Percentiles rank a stretch among this genome's conserved stretches.
Conservation (phyloP, 2,329 filamentous ascomycete genomes). For the Gaeumannomyces tritici region DNA sequence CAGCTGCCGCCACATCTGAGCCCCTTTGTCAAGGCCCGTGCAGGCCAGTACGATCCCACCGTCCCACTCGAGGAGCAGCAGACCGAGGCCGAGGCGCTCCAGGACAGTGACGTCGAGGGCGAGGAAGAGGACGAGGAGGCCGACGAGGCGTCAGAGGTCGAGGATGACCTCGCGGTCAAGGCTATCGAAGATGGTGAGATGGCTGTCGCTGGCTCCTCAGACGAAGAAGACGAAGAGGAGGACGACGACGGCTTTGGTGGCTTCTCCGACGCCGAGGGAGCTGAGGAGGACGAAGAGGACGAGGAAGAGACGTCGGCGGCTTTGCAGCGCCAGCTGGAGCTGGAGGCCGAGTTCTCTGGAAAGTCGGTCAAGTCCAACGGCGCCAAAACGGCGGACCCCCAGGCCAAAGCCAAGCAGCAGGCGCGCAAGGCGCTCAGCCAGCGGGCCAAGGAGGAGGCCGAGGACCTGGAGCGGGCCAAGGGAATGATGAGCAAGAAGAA, state of each 20-base stretch:
- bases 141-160: constrained; percentile 4
- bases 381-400: constrained; percentile 36
- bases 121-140: constrained; percentile 21
- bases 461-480: constrained; percentile 87
- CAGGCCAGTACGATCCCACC: constrained; percentile 87
- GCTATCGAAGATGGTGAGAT: constrained; percentile 34
- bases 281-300: constrained; percentile 32
- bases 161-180: constrained; percentile 20
- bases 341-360: constrained; percentile 85
- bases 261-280: constrained; percentile 38
- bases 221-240: constrained; percentile 36
- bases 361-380: constrained; percentile 34
- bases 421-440: constrained; percentile 59
- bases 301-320: constrained; percentile 54
- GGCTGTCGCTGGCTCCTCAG: constrained; percentile 37
- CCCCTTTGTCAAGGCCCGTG: constrained; percentile 82
- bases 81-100: constrained; percentile 73
- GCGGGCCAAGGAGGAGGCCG: constrained; percentile 66
- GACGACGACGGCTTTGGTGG: constrained; percentile 35
- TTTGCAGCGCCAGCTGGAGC: constrained; percentile 72
- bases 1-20: constrained; percentile 89
- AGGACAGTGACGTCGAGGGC: constrained; percentile 41
- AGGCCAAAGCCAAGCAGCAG: constrained; percentile 57
- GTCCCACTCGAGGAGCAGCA: constrained; percentile 80
- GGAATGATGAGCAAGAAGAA: constrained; percentile 99